Evolutionary conservation across 352 stramenopile genomes (phyloP).

Genomic region (Pythium myriotylum): DNA sequence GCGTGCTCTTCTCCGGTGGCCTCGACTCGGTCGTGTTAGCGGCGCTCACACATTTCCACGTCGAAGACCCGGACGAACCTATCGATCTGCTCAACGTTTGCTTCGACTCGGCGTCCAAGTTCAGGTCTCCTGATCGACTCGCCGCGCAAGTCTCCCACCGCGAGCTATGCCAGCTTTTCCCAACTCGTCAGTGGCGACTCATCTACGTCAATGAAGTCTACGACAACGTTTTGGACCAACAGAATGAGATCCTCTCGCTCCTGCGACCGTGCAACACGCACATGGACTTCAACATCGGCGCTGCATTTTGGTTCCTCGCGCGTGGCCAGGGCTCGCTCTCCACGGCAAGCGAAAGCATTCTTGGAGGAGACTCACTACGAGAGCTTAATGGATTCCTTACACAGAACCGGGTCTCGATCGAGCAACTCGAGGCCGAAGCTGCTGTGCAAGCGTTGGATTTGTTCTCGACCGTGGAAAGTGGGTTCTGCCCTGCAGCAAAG

Average conservation of each 20-base stretch:
- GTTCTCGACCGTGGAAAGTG: slow-evolving; percentile 14
- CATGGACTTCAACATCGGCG: slow-evolving; percentile 98
- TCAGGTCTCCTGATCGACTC: slow-evolving; percentile 89
- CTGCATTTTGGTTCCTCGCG: slow-evolving; percentile 95
- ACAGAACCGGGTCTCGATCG: slow-evolving; percentile 13
- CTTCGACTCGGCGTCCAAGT: slow-evolving; percentile 78
- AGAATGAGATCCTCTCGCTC: slow-evolving; percentile 74
- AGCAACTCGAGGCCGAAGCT: slow-evolving; percentile 32
- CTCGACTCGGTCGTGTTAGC: slow-evolving; percentile 96
- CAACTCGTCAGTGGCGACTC: slow-evolving; percentile 82
- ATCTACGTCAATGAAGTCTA: slow-evolving; percentile 85
- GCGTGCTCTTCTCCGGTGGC: slow-evolving; percentile 96
- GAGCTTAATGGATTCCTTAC: slow-evolving; percentile 50
- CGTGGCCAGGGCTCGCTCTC: slow-evolving; percentile 52
- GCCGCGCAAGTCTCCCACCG: slow-evolving; percentile 78
- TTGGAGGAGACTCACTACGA: not conserved
- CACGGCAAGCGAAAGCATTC: slow-evolving; percentile 6
- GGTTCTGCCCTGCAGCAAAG: slow-evolving; percentile 37
- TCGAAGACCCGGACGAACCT: slow-evolving; percentile 45
- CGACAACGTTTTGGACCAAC: slow-evolving; percentile 60
- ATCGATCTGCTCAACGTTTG: slow-evolving; percentile 96
- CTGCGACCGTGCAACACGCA: slow-evolving; percentile 89
- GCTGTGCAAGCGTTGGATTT: slow-evolving; percentile 35
- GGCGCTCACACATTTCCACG: slow-evolving; percentile 84
- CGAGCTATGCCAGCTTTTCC: slow-evolving; percentile 89